Percentiles rank a stretch among this genome's conserved stretches.
Evolutionary conservation across 495 filamentous ascomycete species (phyloP).

Genomic region (Xylaria curta): DNA sequence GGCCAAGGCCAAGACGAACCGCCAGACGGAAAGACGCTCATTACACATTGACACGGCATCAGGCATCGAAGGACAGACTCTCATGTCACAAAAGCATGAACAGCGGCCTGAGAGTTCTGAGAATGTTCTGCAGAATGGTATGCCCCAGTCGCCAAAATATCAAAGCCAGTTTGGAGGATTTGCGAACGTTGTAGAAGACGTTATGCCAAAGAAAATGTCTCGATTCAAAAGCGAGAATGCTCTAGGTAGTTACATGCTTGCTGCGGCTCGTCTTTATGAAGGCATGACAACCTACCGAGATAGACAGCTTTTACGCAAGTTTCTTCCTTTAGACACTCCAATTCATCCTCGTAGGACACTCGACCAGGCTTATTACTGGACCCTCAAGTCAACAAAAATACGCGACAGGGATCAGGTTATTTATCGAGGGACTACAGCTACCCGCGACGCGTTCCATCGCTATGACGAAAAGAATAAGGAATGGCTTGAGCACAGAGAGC

Average conservation of each 20-base stretch:
- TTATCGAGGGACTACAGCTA: constrained; percentile 1
- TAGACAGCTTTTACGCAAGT: constrained; percentile 64
- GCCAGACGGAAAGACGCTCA: background rate
- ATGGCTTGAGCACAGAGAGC: constrained; percentile 28
- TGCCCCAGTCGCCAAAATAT: background rate
- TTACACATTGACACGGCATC: no score
- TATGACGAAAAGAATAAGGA: background rate
- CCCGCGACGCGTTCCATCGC: background rate
- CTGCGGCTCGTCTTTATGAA: constrained; percentile 47
- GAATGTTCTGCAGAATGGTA: background rate
- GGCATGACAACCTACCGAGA: constrained; percentile 55
- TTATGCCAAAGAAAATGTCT: background rate
- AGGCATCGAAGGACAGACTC: no score
- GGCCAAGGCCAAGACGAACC: constrained; percentile 13
- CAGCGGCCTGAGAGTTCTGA: no score
- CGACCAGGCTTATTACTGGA: constrained; percentile 57
- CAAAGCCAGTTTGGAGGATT: background rate
- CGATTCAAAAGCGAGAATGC: constrained; percentile 26
- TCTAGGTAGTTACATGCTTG: constrained; percentile 44
- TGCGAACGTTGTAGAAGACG: background rate
- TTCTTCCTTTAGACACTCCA: constrained; percentile 61
- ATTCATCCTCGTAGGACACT: constrained; percentile 73
- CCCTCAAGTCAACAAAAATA: constrained; percentile 43
- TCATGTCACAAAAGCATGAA: no score
- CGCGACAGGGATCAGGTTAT: background rate